Percentiles rank a stretch among this genome's conserved stretches.
Evolutionary conservation across 2,329 filamentous ascomycete species (phyloP).

Genomic region (Fusarium tricinctum): DNA sequence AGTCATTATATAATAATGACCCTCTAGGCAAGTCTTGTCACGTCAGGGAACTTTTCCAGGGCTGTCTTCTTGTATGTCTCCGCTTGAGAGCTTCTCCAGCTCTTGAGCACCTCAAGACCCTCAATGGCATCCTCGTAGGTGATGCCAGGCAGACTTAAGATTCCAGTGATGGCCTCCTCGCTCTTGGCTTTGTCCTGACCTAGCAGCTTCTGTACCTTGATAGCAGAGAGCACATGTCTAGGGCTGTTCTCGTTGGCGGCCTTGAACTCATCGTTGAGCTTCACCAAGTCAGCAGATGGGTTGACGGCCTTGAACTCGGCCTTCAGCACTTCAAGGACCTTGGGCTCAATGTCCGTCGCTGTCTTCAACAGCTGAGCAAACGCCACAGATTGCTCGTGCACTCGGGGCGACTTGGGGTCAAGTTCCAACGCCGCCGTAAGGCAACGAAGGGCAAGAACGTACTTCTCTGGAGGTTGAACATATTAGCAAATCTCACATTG

Average conservation of each 20-base stretch:
- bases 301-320: constrained; percentile 74
- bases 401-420: constrained; percentile 75
- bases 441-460: constrained; percentile 87
- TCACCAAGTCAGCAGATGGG: constrained; percentile 68
- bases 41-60: constrained; percentile 64
- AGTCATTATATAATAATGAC: constrained; percentile 7
- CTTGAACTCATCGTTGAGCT: constrained; percentile 77
- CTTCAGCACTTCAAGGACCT: constrained; percentile 78
- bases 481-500: neutral
- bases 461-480: constrained; percentile 74
- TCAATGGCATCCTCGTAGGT: constrained; percentile 69
- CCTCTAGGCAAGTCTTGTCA: constrained; percentile 60
- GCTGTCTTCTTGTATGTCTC: constrained; percentile 65
- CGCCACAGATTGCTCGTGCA: constrained; percentile 80
- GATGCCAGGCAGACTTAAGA: constrained; percentile 65
- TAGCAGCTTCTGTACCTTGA: constrained; percentile 71
- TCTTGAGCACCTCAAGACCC: constrained; percentile 59
- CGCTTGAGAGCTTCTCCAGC: constrained; percentile 65
- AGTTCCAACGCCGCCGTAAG: constrained; percentile 80
- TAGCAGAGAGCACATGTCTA: constrained; percentile 72
- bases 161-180: constrained; percentile 74
- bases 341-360: constrained; percentile 70
- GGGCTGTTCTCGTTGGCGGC: constrained; percentile 73
- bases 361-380: constrained; percentile 75
- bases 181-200: constrained; percentile 68